Evolutionary conservation across 2,329 filamentous ascomycete genomes (phyloP).

Genomic region (Microdochium nivale): DNA sequence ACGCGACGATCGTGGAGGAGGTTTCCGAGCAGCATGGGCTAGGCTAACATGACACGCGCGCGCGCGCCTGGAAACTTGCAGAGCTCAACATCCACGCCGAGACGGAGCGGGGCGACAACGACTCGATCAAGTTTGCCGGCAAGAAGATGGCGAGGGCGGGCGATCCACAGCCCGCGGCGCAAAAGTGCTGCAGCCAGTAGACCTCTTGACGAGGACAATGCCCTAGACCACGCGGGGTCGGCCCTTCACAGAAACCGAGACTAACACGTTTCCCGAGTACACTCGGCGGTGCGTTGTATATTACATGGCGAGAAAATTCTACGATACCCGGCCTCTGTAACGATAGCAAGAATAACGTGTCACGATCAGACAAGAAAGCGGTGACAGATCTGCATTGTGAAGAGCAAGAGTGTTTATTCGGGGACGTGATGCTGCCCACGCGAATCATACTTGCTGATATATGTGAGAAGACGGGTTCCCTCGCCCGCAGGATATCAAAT

Average conservation of each 20-base stretch:
- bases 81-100: slow-evolving; percentile 83
- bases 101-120: slow-evolving; percentile 89
- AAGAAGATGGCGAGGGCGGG: slow-evolving; percentile 13
- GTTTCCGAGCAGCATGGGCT: too few relatives aligned
- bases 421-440: neutral
- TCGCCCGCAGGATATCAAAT: slow-evolving; percentile 2
- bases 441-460: neutral
- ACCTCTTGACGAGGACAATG: slow-evolving; percentile 11
- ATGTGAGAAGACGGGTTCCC: too few relatives aligned
- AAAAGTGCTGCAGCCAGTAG: slow-evolving; percentile 13
- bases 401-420: neutral
- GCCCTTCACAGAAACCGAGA: neutral
- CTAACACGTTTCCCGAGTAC: neutral
- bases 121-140: slow-evolving; percentile 65
- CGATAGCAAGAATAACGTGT: neutral
- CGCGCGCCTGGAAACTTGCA: slow-evolving; percentile 28
- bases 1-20: too few relatives aligned
- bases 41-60: slow-evolving; percentile 1
- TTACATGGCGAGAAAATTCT: neutral
- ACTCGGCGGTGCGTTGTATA: neutral
- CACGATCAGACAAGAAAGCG: neutral
- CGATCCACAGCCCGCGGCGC: slow-evolving; percentile 3
- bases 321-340: neutral
- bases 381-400: neutral
- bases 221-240: neutral